Base-by-base conservation (phyloP, 768 basidiomycete genomes). In the Tubosaeta sp. region DNA sequence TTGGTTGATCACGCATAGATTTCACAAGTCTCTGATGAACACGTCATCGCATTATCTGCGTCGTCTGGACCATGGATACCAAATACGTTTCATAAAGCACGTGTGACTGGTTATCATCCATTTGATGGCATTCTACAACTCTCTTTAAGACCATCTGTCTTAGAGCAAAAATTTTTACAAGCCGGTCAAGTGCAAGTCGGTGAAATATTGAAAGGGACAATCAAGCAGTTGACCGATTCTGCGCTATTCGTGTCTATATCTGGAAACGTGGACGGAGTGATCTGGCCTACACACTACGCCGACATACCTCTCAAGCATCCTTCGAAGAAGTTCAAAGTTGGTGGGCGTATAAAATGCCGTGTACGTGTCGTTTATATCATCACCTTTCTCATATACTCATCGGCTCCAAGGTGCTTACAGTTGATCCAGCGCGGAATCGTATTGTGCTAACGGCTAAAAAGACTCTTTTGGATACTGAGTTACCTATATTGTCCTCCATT, bases 231-330 rank as follows among this genome's bases (percentile, higher is more conserved):
- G 44, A 86, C 86, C 3, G 86, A 90, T 51, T 77, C 81, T 30
- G 87, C 81, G 1, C 71, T 99, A 32, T 95, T 96, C 62, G 82
- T 98, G 36, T 83, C 89, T 25, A 74, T 98, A 49, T 83, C 87
- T 5, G 92, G 90, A 6, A 90, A 80, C 53, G 84, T 97, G 29
- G 92, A 96, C 62, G 96, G 90, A 25, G 86, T 96, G 24, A 77
- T 97, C 19, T 96, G 91, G 89, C 94, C 94, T 1, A 81, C 84
- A 54, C 96, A 98, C 65, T 96, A 90, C 65, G 93, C 96, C 11
- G 96, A 99, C 67, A 94, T 98, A 61, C 66, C 73, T n/a, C 77
- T 98, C 59, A 96, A 94, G 64, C 89, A 97, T 65, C 95, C 95
- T 10, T 83, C 91, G 38, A 90, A 85, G 70, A 80, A 86, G 53